These are phyloP conservation scores for Kappamyces sp. DNA, from an alignment of 192 early-diverging fungal species.

Conservation along the genomic window DNA sequence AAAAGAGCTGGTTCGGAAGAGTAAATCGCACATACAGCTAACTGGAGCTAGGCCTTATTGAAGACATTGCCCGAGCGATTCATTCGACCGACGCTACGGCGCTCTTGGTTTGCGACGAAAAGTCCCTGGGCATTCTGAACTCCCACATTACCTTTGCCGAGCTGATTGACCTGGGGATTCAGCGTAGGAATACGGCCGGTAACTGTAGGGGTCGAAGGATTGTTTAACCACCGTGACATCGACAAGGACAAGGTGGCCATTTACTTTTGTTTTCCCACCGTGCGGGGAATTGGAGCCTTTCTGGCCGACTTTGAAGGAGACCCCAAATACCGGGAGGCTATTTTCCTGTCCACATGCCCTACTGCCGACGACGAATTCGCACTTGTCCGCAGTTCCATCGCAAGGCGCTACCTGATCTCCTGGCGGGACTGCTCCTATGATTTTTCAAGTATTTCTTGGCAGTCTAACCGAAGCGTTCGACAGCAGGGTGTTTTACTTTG, in stretches of 20 bases:
- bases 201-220: background rate
- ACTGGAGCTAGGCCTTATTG: too few relatives aligned
- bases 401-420: background rate
- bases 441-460: conserved; percentile 6
- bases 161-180: conserved; percentile 8
- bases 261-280: conserved; percentile 15
- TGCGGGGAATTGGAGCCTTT: background rate
- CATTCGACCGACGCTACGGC: too few relatives aligned
- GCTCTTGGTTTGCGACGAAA: too few relatives aligned
- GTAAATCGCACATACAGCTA: too few relatives aligned
- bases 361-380: conserved; percentile 3
- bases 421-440: conserved; percentile 10
- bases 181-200: background rate
- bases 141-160: background rate
- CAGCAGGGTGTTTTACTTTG: conserved; percentile 13
- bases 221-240: background rate
- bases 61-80: too few relatives aligned
- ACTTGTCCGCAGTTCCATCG: background rate
- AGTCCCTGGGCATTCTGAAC: too few relatives aligned
- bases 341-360: background rate
- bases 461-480: conserved; percentile 6
- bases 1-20: background rate
- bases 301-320: conserved; percentile 9
- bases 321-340: conserved; percentile 2
- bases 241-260: conserved; percentile 6